Base-by-base conservation (phyloP, 768 basidiomycete genomes). In the Gloeostereum incarnatum region DNA sequence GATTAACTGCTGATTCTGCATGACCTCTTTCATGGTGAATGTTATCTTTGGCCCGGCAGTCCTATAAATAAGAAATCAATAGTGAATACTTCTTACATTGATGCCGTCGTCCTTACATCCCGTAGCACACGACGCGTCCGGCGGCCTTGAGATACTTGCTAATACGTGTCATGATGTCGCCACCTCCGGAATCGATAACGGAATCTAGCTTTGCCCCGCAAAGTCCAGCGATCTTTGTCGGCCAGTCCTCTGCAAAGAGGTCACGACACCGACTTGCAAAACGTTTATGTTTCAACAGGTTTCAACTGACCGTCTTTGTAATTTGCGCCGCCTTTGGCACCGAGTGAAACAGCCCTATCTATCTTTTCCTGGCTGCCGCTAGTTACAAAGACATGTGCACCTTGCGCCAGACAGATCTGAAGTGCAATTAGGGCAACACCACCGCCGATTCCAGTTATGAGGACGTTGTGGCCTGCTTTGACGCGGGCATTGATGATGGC, bases 401-500 rank as follows among this genome's bases (percentile, higher is more conserved):
- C 83, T 38, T 68, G 69, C 0, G 83, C 86, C 3, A 88, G 49
- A 52, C 78, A 83, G 6, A 90, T 56, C 54, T 92, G 87, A 43
- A 90, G 57, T 0, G 82, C 78, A 27, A 75, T 48, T 20, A 91
- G 64, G 0, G 89, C 89, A 26, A 92, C 89, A 9, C 89, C 88
- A 14, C 88, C 88, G 17, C 87, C 86, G 31, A 84, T 75, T 13
- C 86, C 86, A 0, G 84, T 86, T 42, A 92, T 80, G 31, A 91
- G 71, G 27, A 92, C 67, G 38, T 80, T 81, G 24, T 89, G 75
- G 5, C 77, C 84, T 10, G 59, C 49, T 36, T 71, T 43, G 10
- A 88, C 77, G 3, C 65, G 55, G 0, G 74, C 87, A 45, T 88
- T 77, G 17, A 87, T 67, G 13, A 77, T 60, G 2, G 70, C 62